Evolutionary conservation across 345 rosid species (phyloP).

Genomic region (Populus nigra): DNA sequence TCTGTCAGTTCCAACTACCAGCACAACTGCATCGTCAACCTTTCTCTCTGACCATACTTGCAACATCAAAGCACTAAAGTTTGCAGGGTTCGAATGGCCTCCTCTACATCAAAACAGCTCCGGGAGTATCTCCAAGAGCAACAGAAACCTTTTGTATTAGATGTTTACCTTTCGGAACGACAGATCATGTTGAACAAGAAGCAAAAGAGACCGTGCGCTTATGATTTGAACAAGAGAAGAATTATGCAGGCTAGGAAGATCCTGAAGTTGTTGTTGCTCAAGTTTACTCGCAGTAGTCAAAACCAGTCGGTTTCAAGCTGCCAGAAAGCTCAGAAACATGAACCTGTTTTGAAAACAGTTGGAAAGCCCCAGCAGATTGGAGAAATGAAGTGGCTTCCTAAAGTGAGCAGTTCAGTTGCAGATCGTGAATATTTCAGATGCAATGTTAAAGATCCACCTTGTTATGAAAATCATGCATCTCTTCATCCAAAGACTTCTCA

Average conservation of each 20-base stretch:
- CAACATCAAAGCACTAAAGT: not conserved
- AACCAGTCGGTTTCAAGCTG: conserved; percentile 16
- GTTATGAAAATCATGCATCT: not conserved
- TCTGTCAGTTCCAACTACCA: conserved; percentile 7
- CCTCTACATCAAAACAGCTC: conserved; percentile 21
- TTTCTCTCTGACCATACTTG: not conserved
- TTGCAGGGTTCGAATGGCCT: conserved; percentile 27
- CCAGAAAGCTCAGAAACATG: conserved; percentile 17
- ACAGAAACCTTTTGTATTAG: conserved; percentile 38
- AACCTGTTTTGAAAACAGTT: not conserved
- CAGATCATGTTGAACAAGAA: conserved; percentile 8
- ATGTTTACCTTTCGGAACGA: conserved; percentile 27
- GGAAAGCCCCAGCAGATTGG: conserved; percentile 4
- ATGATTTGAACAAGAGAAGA: conserved; percentile 4
- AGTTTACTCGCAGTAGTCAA: conserved; percentile 12
- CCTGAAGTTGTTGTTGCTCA: conserved; percentile 27
- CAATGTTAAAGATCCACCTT: not conserved
- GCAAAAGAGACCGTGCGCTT: conserved; percentile 1
- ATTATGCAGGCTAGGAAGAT: conserved; percentile 1
- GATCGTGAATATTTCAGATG: conserved; percentile 2
- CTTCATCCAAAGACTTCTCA: conserved; percentile 8
- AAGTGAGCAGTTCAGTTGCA: conserved; percentile 8
- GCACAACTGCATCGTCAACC: not conserved
- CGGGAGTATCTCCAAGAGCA: conserved; percentile 38
- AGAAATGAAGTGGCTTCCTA: conserved; percentile 16